Conservation (phyloP, 257 asterid genomes). For the Nicotiana noctiflora region DNA sequence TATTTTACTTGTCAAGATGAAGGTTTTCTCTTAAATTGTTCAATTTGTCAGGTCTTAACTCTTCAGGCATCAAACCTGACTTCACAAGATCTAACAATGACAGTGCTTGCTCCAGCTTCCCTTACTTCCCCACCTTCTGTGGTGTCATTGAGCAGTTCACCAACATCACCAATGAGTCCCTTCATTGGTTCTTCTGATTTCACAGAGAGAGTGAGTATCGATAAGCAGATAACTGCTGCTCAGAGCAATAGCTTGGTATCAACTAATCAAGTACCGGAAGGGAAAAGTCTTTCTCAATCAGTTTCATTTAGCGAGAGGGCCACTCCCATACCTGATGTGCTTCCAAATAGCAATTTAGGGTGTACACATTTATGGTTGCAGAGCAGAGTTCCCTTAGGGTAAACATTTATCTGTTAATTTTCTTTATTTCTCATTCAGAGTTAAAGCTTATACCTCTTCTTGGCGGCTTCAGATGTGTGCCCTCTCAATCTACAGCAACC, state of each 20-base stretch:
- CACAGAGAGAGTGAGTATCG: conserved; percentile 30
- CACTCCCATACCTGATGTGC: conserved; percentile 43
- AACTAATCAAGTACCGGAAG: conserved; percentile 32
- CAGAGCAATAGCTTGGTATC: conserved; percentile 27
- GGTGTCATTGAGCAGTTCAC: conserved; percentile 64
- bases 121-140: conserved; percentile 90
- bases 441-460: conserved; percentile 1
- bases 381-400: conserved; percentile 98
- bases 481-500: conserved; percentile 82
- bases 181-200: conserved; percentile 37
- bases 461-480: conserved; percentile 54
- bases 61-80: conserved; percentile 97
- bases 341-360: conserved; percentile 63
- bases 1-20: conserved; percentile 8
- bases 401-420: conserved; percentile 12
- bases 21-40: conserved; percentile 22
- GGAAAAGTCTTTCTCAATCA: conserved; percentile 28
- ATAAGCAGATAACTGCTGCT: conserved; percentile 28
- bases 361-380: conserved; percentile 98
- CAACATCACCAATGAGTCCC: conserved; percentile 52
- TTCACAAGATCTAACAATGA: conserved; percentile 75
- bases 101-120: conserved; percentile 96
- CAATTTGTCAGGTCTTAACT: conserved; percentile 70
- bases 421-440: neutral
- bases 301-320: conserved; percentile 32